These are phyloP conservation scores for Pharus latifolius DNA, from an alignment of 176 grass and related monocot species.

Conservation along the genomic window DNA sequence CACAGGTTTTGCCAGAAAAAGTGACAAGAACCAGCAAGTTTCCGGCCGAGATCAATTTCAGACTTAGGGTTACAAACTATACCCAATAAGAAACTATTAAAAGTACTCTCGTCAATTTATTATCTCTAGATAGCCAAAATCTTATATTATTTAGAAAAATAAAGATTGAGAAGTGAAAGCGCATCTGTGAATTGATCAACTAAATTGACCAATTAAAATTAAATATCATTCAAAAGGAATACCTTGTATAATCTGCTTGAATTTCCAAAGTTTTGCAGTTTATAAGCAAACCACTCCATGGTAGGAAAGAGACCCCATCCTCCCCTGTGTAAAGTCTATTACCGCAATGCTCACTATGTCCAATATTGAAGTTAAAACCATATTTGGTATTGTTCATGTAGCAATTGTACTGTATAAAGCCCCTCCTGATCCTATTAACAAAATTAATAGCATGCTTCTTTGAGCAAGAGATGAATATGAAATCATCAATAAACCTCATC, in stretches of 20 bases:
- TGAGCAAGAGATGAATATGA: constrained; percentile 80
- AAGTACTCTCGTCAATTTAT: background rate
- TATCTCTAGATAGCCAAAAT: background rate
- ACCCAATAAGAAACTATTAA: no score
- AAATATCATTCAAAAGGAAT: background rate
- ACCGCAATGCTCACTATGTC: constrained; percentile 10
- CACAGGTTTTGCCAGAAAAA: background rate
- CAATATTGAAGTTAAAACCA: constrained; percentile 61
- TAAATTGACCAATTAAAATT: constrained; percentile 21
- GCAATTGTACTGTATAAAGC: constrained; percentile 69
- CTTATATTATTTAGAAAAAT: background rate
- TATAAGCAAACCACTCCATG: constrained; percentile 95
- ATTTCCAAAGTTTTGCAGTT: constrained; percentile 85
- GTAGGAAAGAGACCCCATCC: constrained; percentile 76
- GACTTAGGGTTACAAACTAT: background rate
- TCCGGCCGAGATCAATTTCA: background rate
- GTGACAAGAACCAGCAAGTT: background rate
- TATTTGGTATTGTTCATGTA: constrained; percentile 75
- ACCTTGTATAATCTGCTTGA: constrained; percentile 99
- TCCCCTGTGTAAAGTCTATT: constrained; percentile 56
- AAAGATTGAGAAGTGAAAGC: background rate
- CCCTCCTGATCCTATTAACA: constrained; percentile 58
- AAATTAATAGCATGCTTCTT: constrained; percentile 56
- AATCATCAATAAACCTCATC: constrained; percentile 82
- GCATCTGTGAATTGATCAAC: background rate